Evolutionary conservation across 805 yeast species (phyloP), one percentile per base, ranked within the genome.

Genomic region (Schwanniomyces polymorphus): DNA sequence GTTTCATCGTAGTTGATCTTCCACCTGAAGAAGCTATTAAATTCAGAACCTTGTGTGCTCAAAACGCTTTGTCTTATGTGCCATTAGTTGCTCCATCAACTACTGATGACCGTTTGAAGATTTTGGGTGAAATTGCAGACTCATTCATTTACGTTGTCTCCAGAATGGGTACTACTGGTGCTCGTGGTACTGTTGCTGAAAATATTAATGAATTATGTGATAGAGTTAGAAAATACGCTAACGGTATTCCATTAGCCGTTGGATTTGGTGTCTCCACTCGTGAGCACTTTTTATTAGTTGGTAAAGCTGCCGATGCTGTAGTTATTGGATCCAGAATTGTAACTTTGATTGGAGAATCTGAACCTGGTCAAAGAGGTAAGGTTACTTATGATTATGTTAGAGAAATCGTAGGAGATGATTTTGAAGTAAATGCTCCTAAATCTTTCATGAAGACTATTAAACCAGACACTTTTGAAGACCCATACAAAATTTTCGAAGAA

Each of bases 81-180:
- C 99, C 99, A 34, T 75, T 94, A 50, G 96, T 94, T 41, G 97
- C 99, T 1, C 99, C 99, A 38, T 88, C 97, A 28, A 94, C 99
- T 41, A 86, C 96, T 34, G 92, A 92, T 61, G 94, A 86, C 44
- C 82, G 99, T 60, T 79, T 94, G 58, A 79, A 81, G 60, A 70
- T 87, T 27, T 76, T 94, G 59, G 85, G 92, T 7, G 79, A 80
- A 47, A 88, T 94, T 59, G 96, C 99, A 27, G 97, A 92, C 65
- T 88, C 97, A 1, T 94, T 94, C 69, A 86, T 94, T 50, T 94
- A 94, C 60, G 99, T 94, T 34, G 98, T 94, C 14, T 90, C 97
- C 3, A 82, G 96, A 66, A 94, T 94, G 99, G 97, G 98, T 55
- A 85, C 96, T 48, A 94, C 99, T 26, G 99, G 99, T 64, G 92